A percentile compares a stretch with the other conserved stretches of the same genome.
These are phyloP conservation scores for Entomortierella lignicola DNA, from an alignment of 192 early-diverging fungal genomes.

Conservation along the genomic window DNA sequence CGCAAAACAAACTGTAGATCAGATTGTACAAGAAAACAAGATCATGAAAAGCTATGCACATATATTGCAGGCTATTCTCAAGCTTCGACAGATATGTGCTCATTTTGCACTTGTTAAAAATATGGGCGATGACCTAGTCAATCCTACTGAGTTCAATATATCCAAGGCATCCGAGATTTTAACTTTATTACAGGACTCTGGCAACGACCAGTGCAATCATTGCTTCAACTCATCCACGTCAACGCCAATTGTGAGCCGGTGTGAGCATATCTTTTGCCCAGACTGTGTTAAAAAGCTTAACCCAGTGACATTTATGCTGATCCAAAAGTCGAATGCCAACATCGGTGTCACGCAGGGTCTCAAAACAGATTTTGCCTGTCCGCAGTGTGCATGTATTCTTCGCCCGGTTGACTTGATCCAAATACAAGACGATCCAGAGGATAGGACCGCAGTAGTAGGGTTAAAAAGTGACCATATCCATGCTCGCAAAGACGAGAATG, in stretches of 20 bases:
- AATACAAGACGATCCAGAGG: slow-evolving; percentile 59
- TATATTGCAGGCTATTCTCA: slow-evolving; percentile 68
- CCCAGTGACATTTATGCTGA: slow-evolving; percentile 32
- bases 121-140: slow-evolving; percentile 31
- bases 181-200: slow-evolving; percentile 44
- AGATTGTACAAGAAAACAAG: slow-evolving; percentile 68
- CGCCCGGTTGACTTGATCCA: slow-evolving; percentile 57
- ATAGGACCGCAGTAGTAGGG: slow-evolving; percentile 4
- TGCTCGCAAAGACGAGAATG: slow-evolving; percentile 32
- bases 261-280: slow-evolving; percentile 56
- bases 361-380: slow-evolving; percentile 53
- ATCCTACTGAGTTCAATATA: slow-evolving; percentile 27
- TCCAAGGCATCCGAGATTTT: slow-evolving; percentile 37
- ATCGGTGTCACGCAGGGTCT: slow-evolving; percentile 26
- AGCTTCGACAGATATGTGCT: slow-evolving; percentile 53
- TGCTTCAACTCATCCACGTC: slow-evolving; percentile 35
- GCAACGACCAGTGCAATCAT: slow-evolving; percentile 51
- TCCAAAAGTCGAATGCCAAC: slow-evolving; percentile 26
- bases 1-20: slow-evolving; percentile 68
- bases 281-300: slow-evolving; percentile 55
- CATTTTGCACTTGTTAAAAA: slow-evolving; percentile 51
- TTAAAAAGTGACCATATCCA: slow-evolving; percentile 19
- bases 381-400: slow-evolving; percentile 55
- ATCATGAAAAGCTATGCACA: slow-evolving; percentile 77
- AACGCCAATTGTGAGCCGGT: slow-evolving; percentile 40